A percentile compares a stretch with the other conserved stretches of the same genome.
Conservation (phyloP, 2,329 filamentous ascomycete genomes). For the Hymenoscyphus albidus region DNA sequence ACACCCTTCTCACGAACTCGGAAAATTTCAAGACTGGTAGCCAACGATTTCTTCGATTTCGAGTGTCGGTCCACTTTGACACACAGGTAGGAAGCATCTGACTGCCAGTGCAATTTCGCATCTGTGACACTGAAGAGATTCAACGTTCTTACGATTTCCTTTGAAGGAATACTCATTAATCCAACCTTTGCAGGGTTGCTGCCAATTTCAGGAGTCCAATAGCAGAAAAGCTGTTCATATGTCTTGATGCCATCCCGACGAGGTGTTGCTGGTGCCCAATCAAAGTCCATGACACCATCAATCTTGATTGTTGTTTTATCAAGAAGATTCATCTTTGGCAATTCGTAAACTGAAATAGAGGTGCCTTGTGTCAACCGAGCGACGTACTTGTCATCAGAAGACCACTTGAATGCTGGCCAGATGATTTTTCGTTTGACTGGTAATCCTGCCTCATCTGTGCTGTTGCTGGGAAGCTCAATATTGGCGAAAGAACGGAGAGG, state of each 20-base stretch:
- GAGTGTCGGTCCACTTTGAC: slow-evolving; percentile 99
- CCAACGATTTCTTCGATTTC: slow-evolving; percentile 97
- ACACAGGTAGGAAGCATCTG: slow-evolving; percentile 86
- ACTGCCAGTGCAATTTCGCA: slow-evolving; percentile 98
- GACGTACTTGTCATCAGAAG: slow-evolving; percentile 93
- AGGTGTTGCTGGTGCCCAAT: slow-evolving; percentile 86
- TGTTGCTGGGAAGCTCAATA: slow-evolving; percentile 68
- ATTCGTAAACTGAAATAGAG: slow-evolving; percentile 87
- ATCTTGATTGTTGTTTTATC: slow-evolving; percentile 94
- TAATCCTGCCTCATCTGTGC: slow-evolving; percentile 56
- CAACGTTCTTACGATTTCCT: slow-evolving; percentile 87
- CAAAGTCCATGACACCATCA: slow-evolving; percentile 94
- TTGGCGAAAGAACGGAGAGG: slow-evolving; percentile 92
- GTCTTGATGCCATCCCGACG: slow-evolving; percentile 80
- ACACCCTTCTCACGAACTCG: slow-evolving; percentile 96
- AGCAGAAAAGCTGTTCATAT: slow-evolving; percentile 95
- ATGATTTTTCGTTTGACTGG: slow-evolving; percentile 85
- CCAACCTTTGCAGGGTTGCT: slow-evolving; percentile 97
- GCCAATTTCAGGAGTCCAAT: slow-evolving; percentile 97
- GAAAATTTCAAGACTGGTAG: slow-evolving; percentile 98
- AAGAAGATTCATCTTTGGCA: slow-evolving; percentile 82
- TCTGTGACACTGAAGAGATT: slow-evolving; percentile 98
- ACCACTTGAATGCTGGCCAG: slow-evolving; percentile 99
- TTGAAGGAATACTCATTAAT: slow-evolving; percentile 92
- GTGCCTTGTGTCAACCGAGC: slow-evolving; percentile 84